A percentile compares a stretch with the other conserved stretches of the same genome.
These are phyloP conservation scores for Fraxinus dipetala DNA, from an alignment of 305 asterid species.

Conservation along the genomic window DNA sequence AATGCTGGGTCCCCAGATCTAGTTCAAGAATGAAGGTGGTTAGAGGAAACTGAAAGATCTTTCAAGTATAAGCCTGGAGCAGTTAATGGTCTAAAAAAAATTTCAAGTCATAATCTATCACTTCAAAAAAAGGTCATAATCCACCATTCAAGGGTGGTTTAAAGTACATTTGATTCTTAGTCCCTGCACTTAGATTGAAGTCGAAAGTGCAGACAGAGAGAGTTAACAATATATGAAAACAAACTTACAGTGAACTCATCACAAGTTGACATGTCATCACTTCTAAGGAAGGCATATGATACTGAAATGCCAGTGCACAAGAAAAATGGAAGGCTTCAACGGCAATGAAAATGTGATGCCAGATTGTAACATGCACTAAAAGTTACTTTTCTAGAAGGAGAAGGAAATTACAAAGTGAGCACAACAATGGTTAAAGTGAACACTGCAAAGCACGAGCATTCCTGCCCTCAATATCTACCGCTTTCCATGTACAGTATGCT, in stretches of 20 bases:
- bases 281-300: conserved; percentile 1
- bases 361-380: not conserved
- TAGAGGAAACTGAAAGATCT: not conserved
- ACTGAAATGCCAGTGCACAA: conserved; percentile 12
- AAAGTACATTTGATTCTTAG: conserved; percentile 7
- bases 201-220: conserved; percentile 9
- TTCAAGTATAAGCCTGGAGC: not conserved
- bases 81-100: not conserved
- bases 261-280: conserved; percentile 10
- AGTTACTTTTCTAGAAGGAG: conserved; percentile 1
- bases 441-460: not conserved
- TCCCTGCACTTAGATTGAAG: not conserved
- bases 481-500: not conserved
- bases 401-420: not conserved
- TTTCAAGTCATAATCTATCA: not conserved
- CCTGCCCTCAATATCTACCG: not conserved
- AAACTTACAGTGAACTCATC: conserved; percentile 5
- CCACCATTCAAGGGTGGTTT: not conserved
- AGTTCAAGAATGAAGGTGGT: not conserved
- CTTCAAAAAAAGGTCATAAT: not conserved
- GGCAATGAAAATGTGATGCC: not conserved
- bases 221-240: not conserved
- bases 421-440: not conserved
- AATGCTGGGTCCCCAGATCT: not conserved
- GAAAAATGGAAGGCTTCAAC: not conserved